phyloP scores from a whole-genome alignment of 495 filamentous ascomycete genomes.

The Articulospora tetracladia region DNA sequence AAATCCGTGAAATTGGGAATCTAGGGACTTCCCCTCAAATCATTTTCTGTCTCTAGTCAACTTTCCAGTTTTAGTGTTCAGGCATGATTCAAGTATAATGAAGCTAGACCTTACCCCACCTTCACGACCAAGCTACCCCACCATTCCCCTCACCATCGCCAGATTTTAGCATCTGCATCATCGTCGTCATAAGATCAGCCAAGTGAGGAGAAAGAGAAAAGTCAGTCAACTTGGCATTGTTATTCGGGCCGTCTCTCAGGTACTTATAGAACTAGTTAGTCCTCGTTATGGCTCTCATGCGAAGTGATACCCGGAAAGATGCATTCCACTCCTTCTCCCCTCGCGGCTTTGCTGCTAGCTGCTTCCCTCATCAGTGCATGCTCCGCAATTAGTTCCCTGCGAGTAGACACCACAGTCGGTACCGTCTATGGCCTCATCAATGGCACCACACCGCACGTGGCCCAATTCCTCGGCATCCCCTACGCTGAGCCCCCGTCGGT shows the following conservation, averaged over 20 bases:
- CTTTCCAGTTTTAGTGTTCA: too few species aligned
- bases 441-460: conserved; percentile 27
- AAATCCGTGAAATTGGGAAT: too few species aligned
- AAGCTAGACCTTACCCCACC: background rate
- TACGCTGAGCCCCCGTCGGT: conserved; percentile 59
- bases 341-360: background rate
- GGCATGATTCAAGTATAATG: too few species aligned
- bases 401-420: conserved; percentile 33
- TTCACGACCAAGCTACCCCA: background rate
- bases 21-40: too few species aligned
- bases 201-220: background rate
- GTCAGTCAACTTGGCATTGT: background rate
- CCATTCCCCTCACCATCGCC: background rate
- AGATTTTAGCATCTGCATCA: background rate
- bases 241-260: background rate
- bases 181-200: background rate
- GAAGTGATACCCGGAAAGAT: too few species aligned
- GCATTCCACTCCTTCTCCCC: background rate
- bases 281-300: background rate
- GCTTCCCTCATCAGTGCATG: background rate
- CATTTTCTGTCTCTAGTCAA: too few species aligned
- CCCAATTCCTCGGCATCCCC: conserved; percentile 60
- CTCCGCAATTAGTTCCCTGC: conserved; percentile 6
- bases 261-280: background rate
- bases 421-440: conserved; percentile 33